Conservation (phyloP, 306 rosid species). For the Prunus armeniaca region DNA sequence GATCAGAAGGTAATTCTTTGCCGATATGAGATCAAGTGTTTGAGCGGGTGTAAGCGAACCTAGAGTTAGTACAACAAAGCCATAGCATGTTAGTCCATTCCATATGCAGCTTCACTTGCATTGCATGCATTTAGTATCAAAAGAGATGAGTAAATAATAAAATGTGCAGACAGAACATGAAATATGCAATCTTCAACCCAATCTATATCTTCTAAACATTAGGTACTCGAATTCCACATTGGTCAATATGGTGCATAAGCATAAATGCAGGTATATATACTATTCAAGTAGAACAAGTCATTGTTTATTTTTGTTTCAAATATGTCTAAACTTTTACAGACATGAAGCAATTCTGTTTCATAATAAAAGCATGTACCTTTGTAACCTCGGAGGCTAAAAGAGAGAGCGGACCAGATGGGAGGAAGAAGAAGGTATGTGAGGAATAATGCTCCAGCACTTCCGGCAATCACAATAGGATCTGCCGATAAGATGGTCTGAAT, state of each 20-base stretch:
- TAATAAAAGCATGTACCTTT: slow-evolving; percentile 53
- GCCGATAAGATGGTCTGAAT: slow-evolving; percentile 64
- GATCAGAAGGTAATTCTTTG: slow-evolving; percentile 57
- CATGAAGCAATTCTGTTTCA: slow-evolving; percentile 9
- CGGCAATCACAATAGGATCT: slow-evolving; percentile 71
- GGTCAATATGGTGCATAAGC: neutral
- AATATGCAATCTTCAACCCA: neutral
- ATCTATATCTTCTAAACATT: neutral
- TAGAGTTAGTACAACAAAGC: slow-evolving; percentile 28
- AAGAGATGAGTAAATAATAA: neutral
- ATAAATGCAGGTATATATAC: neutral
- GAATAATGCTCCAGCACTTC: slow-evolving; percentile 70
- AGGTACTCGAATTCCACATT: neutral
- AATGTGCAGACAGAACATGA: neutral
- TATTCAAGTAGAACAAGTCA: neutral
- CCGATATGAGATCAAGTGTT: slow-evolving; percentile 70
- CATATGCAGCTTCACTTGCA: neutral
- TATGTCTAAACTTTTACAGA: neutral
- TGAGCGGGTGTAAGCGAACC: slow-evolving; percentile 90
- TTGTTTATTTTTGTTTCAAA: neutral
- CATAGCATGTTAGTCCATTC: slow-evolving; percentile 11
- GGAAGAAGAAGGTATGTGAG: slow-evolving; percentile 74
- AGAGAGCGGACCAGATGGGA: slow-evolving; percentile 73
- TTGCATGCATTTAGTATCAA: neutral
- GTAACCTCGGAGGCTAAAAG: slow-evolving; percentile 76